These are phyloP conservation scores for Pisolithus tinctorius DNA, from an alignment of 768 basidiomycete species.

Conservation along the genomic window DNA sequence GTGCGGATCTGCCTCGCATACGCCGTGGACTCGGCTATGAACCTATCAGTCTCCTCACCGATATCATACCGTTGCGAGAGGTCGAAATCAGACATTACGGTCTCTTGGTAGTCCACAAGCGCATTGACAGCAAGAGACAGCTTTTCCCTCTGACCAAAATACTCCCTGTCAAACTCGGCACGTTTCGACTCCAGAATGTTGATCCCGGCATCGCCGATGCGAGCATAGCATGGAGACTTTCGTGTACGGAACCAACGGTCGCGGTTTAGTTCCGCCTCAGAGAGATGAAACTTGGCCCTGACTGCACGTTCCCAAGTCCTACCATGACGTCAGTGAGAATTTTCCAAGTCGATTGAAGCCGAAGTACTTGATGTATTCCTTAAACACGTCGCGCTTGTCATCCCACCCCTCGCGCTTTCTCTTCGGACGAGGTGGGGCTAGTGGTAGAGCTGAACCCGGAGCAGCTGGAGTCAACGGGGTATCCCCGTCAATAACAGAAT, in stretches of 20 bases:
- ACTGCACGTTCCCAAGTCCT: slow-evolving; percentile 26
- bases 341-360: background rate
- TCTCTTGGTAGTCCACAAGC: slow-evolving; percentile 18
- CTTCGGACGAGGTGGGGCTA: slow-evolving; percentile 14
- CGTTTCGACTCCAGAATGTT: slow-evolving; percentile 24
- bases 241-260: slow-evolving; percentile 25
- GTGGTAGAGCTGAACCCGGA: slow-evolving; percentile 4
- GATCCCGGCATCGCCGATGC: slow-evolving; percentile 25
- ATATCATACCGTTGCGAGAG: slow-evolving; percentile 23
- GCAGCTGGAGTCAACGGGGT: slow-evolving; percentile 3
- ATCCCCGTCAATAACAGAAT: background rate
- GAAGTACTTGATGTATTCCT: slow-evolving; percentile 25
- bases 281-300: slow-evolving; percentile 18
- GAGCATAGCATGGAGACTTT: slow-evolving; percentile 22
- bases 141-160: slow-evolving; percentile 17
- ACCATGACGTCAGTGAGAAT: background rate
- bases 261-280: slow-evolving; percentile 24
- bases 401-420: slow-evolving; percentile 21
- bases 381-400: slow-evolving; percentile 19
- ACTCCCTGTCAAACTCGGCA: slow-evolving; percentile 21
- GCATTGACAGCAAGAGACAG: slow-evolving; percentile 18
- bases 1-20: slow-evolving; percentile 19
- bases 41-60: slow-evolving; percentile 12
- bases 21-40: slow-evolving; percentile 19
- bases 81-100: slow-evolving; percentile 16